These are phyloP conservation scores for Sugiyamaella boreocaroliniensis DNA, from an alignment of 805 yeast species.

Conservation along the genomic window DNA sequence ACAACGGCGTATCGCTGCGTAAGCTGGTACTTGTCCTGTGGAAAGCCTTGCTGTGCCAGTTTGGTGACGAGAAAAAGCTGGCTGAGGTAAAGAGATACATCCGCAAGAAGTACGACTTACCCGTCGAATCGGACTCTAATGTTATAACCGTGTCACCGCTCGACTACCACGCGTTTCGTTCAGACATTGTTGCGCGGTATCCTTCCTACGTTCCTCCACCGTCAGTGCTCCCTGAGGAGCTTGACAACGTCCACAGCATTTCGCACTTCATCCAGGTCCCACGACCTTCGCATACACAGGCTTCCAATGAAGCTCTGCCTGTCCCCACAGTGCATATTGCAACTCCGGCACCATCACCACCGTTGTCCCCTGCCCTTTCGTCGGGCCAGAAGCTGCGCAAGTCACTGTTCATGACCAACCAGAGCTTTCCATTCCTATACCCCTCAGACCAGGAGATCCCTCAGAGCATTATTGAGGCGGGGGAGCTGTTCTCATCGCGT, in stretches of 20 bases:
- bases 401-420: conserved; percentile 53
- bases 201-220: conserved; percentile 60
- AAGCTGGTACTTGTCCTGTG: conserved; percentile 43
- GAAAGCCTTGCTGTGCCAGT: conserved; percentile 44
- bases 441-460: conserved; percentile 56
- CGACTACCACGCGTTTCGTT: conserved; percentile 76
- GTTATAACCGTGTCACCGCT: conserved; percentile 60
- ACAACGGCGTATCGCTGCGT: conserved; percentile 27
- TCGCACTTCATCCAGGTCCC: conserved; percentile 57
- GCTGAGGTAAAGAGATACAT: conserved; percentile 43
- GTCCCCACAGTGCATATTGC: conserved; percentile 62
- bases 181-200: conserved; percentile 65
- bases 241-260: conserved; percentile 47
- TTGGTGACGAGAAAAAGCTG: conserved; percentile 50
- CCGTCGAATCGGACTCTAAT: conserved; percentile 23
- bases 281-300: conserved; percentile 41
- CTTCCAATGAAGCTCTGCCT: conserved; percentile 41
- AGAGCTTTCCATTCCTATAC: conserved; percentile 58
- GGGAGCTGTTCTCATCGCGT: conserved; percentile 54
- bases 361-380: conserved; percentile 42
- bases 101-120: conserved; percentile 36
- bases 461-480: conserved; percentile 71
- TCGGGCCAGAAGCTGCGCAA: conserved; percentile 28
- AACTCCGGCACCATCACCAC: conserved; percentile 85
- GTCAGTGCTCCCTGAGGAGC: conserved; percentile 39